Base-by-base conservation (phyloP, 2,329 filamentous ascomycete genomes). In the Leptoxyphium fumago region DNA sequence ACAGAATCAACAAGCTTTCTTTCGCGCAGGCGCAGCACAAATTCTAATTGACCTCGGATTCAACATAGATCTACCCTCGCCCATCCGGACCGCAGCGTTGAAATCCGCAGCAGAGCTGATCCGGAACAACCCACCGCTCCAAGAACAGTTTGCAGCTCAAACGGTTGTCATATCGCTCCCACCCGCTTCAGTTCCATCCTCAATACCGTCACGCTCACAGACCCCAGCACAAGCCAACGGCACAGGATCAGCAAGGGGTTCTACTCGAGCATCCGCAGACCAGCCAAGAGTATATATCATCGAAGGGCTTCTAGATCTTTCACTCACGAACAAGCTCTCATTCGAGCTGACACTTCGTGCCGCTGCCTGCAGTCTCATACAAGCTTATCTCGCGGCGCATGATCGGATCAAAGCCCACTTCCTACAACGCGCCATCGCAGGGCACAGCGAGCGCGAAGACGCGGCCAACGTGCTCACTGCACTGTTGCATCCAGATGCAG, bases 301-400 rank as follows among this genome's bases (percentile, higher is more conserved):
- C 55, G 89, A 96, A 61, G 91, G 85, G 1, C 70, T 98, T 14
- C 70, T 98, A 40, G 86, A 95, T 53, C 68, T 95, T 38, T 80
- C 82, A 0, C 69, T 98, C 8, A 79, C 79, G 45, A 69, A 82
- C 17, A 73, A 80, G 28, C 68, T 79, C 0, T 65, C 76, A 15
- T 73, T 79, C 43, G 71, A 83, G 30, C 83, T 94, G 52, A 82
- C 94, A 61, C 71, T 89, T 32, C 80, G 91, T 18, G 75, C 87
- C 56, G 84, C 89, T 15, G 87, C 85, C 17, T 91, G 84, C 59
- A 82, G 89, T 54, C 94, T 89, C 56, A 77, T 98, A 48, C 88
- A 94, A 61, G 86, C 91, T 2, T 98, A 98, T 62, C 86, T 95
- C 55, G 78, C 76, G 54, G 78, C 82, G 39, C 88, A 96, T 60